Evolutionary conservation across 2,329 filamentous ascomycete species (phyloP).

Genomic region (Trichoderma endophyticum): DNA sequence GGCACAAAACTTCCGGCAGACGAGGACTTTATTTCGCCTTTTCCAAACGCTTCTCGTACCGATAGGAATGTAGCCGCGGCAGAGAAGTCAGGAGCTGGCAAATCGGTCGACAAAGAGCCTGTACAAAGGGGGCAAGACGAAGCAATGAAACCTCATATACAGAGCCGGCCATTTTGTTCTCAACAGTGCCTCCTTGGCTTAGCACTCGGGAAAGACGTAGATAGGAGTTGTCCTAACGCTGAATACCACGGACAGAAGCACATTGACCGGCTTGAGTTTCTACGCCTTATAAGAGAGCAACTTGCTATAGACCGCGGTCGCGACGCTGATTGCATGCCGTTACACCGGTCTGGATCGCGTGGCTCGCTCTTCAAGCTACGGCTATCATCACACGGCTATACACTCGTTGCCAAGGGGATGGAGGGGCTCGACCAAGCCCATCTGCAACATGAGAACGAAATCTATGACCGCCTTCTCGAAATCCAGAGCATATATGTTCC

Average conservation of each 20-base stretch:
- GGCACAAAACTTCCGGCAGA: no score
- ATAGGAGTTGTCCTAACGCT: constrained; percentile 19
- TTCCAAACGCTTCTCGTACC: neutral
- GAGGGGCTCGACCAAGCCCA: constrained; percentile 23
- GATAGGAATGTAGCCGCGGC: neutral
- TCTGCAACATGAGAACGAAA: constrained; percentile 30
- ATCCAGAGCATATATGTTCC: constrained; percentile 35
- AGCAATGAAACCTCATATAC: neutral
- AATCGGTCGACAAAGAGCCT: neutral
- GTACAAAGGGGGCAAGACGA: neutral
- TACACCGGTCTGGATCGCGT: constrained; percentile 30
- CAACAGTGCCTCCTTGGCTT: constrained; percentile 29
- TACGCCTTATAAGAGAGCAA: neutral
- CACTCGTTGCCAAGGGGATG: constrained; percentile 36
- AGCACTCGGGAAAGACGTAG: constrained; percentile 23
- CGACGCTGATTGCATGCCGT: constrained; percentile 19
- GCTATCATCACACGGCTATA: constrained; percentile 30
- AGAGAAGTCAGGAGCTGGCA: neutral
- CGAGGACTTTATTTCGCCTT: no score
- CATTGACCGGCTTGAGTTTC: neutral
- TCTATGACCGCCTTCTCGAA: constrained; percentile 30
- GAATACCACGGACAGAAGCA: neutral
- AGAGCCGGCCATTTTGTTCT: constrained; percentile 29
- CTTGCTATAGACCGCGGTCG: neutral
- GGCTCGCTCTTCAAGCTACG: constrained; percentile 39